Evolutionary conservation across 2,329 filamentous ascomycete species (phyloP), one percentile per base, ranked within the genome.

Genomic region (Botryotinia narcissicola): DNA sequence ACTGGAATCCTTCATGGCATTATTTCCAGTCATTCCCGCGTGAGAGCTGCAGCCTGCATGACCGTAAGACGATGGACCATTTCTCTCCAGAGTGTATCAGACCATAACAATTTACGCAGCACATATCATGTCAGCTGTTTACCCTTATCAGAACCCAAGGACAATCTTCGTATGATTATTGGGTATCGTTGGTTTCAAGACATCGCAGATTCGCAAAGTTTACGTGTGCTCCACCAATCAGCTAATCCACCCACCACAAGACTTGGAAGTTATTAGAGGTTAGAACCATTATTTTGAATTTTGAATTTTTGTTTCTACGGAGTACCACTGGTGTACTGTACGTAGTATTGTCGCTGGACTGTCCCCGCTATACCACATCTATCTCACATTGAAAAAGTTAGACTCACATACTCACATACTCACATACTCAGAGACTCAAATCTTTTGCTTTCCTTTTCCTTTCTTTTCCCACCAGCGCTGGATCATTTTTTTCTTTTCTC

Each of bases 161-260:
- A 25, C 29, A 22, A 57, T 37, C 16, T 25, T 42, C 35, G 35
- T 57, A 57, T 37, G 35, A 68, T 57, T 42, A 68, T 57, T 68
- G 66, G 66, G 66, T 57, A 68, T 68, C 66, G 42, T 42, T 57
- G 35, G 51, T 68, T 42, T 68, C 66, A 42, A 68, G 35, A n/a
- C 25, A 37, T 68, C 9, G 35, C 35, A 35, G 35, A 35, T 35
- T 35, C 35, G 3, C 64, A 67, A 67, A 67, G 46, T 54, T 67
- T 67, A 54, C 46, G 46, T 18, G 32, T 29, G 22, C 42, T 46
- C 62, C 40, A 46, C 29, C 42, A 48, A 29, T 57, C n/a, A 57
- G 51, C n/a, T 29, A 48, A 25, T 66, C 29, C 18, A 48, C 16
- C 44, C 46, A 66, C 42, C 6, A 46, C 42, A 64, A 46, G 62